Evolutionary conservation across 108 stramenopile genomes (phyloP), one percentile per base, ranked within the genome.

Genomic region (Discostella stelligeroides): DNA sequence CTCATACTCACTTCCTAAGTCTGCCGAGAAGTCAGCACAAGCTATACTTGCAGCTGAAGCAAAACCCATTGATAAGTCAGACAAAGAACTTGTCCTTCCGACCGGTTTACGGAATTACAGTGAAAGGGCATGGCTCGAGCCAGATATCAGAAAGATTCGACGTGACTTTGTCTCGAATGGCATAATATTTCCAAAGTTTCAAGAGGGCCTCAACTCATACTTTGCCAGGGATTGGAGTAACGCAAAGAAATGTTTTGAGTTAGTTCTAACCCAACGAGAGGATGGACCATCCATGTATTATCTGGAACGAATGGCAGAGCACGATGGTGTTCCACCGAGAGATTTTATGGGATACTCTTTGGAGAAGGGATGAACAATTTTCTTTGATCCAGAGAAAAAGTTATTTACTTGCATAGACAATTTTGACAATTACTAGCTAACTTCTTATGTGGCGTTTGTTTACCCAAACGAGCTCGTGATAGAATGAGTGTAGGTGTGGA

Each of bases 241-340:
- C 28, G 89, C 92, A 10, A 75, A 70, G 51, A 56, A 63, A 41
- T 84, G 73, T 47, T 94, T 94, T 70, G 73, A 82, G 39, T 55
- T 57, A 27, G 78, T 89, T 34, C 43, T 89, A 66, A 71, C 83
- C 12, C 74, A 76, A 12, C 81, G 83, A 47, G 88, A 89, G 20
- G 92, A 94, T 66, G 92, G 92, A 11, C 92, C 92, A 38, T 89
- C 90, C 17, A 34, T 69, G 43, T 86, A 91, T 49, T 91, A 85
- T 66, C 71, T 91, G 61, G 62, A 85, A 18, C 47, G 77, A 34
- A 94, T 94, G 48, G 56, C 84, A 25, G 76, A 85, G 47, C 67
- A 90, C 73, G 69, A 80, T 62, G 75, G 88, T 37, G 49, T 60
- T 0, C 90, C 90, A 21, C 92, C 92, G 1, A 64, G 60, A 13